These are phyloP conservation scores for Neocucurbitaria cava DNA, from an alignment of 2,329 filamentous ascomycete species.

Conservation along the genomic window DNA sequence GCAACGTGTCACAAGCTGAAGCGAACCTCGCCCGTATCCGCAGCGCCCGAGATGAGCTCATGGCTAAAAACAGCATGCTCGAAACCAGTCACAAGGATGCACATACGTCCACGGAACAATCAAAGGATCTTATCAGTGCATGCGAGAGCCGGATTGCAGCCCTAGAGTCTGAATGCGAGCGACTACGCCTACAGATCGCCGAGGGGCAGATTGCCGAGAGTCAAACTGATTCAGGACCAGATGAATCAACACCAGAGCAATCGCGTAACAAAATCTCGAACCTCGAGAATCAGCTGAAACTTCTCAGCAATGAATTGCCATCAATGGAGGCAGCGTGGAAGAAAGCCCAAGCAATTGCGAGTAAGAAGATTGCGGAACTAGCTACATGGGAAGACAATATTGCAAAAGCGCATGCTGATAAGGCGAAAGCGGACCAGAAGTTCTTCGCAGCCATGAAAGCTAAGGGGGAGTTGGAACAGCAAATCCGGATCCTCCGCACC, in stretches of 20 bases:
- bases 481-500: conserved; percentile 77
- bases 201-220: conserved; percentile 44
- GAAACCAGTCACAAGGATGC: conserved; percentile 82
- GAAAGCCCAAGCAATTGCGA: conserved; percentile 82
- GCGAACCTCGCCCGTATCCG: conserved; percentile 86
- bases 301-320: conserved; percentile 85
- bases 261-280: conserved; percentile 76
- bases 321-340: conserved; percentile 92
- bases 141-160: conserved; percentile 81
- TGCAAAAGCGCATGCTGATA: conserved; percentile 78
- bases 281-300: conserved; percentile 78
- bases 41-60: conserved; percentile 81
- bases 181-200: conserved; percentile 67
- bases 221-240: conserved; percentile 53
- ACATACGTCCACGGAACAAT: conserved; percentile 70
- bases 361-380: conserved; percentile 85
- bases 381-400: conserved; percentile 79
- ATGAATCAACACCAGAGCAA: conserved; percentile 71
- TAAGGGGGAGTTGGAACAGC: conserved; percentile 82
- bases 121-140: conserved; percentile 80
- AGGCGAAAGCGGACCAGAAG: conserved; percentile 96
- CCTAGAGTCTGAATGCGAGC: conserved; percentile 81
- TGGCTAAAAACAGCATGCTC: conserved; percentile 80
- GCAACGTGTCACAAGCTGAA: conserved; percentile 80
- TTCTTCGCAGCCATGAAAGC: conserved; percentile 96